Conservation (phyloP, 2,329 filamentous ascomycete species). For the Sphaceloma murrayae region DNA sequence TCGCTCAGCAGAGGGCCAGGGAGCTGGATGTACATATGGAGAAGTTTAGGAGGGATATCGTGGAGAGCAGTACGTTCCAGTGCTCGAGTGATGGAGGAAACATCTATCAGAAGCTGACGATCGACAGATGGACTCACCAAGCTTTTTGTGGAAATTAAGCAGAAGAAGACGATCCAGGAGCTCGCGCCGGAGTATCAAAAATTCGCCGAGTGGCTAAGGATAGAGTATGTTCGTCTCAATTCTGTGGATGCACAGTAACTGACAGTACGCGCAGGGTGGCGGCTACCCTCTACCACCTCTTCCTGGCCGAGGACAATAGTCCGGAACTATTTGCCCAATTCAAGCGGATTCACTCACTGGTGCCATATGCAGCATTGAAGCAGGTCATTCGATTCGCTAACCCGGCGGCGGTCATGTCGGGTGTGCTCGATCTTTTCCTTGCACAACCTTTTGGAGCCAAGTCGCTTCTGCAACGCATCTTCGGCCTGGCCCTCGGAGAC, state of each 20-base stretch:
- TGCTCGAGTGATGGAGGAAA: no score
- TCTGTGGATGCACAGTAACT: not conserved
- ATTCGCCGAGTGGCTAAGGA: slow-evolving; percentile 95
- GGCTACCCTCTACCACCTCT: slow-evolving; percentile 91
- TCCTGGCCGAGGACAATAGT: slow-evolving; percentile 95
- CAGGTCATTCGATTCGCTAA: slow-evolving; percentile 96
- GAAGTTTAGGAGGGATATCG: slow-evolving; percentile 57
- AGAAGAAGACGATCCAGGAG: slow-evolving; percentile 78
- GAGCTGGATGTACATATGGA: slow-evolving; percentile 99
- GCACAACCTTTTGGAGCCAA: slow-evolving; percentile 88
- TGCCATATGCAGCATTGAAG: slow-evolving; percentile 88
- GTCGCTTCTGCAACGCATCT: slow-evolving; percentile 88
- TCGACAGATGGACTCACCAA: slow-evolving; percentile 74
- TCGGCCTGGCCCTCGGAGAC: slow-evolving; percentile 82
- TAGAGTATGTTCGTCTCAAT: slow-evolving; percentile 49
- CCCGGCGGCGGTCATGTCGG: slow-evolving; percentile 93
- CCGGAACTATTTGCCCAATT: slow-evolving; percentile 91
- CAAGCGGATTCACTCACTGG: slow-evolving; percentile 86
- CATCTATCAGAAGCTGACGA: slow-evolving; percentile 15
- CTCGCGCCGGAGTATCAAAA: slow-evolving; percentile 94
- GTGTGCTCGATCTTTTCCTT: slow-evolving; percentile 85
- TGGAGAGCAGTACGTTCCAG: slow-evolving; percentile 59
- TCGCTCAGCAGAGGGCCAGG: slow-evolving; percentile 77
- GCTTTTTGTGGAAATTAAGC: slow-evolving; percentile 84
- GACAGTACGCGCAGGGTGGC: slow-evolving; percentile 49